Evolutionary conservation across 176 grass and related monocot genomes (phyloP), one percentile per base, ranked within the genome.

Genomic region (Pharus latifolius): DNA sequence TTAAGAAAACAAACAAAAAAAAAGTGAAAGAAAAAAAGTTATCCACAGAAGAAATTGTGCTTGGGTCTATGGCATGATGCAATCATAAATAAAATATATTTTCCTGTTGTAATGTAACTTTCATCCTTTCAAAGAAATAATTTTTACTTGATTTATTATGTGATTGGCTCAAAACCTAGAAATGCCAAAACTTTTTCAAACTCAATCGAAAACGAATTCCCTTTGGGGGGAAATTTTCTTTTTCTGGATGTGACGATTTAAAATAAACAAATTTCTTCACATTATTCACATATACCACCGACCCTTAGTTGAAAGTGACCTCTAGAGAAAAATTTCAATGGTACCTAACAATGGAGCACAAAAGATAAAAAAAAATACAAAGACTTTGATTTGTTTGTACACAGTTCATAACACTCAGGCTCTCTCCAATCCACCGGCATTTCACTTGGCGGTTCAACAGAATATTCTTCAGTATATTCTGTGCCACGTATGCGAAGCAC

Each of bases 181-280:
- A 53, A 33, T 1, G 46, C 57, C 10, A 55, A 42, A 50, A 42
- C 23, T 51, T 0, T 11, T 22, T 32, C 50, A 78, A 56, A 18
- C 10, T 11, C 44, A n/a, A 16, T 32, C 56, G n/a, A 28, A 33
- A 79, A 10, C 43, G 8, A 60, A 23, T 32, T 16, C 71, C 26
- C 35, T 80, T 10, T 56, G 79, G 79, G 67, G 62, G 53, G 70
- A 61, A 51, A 42, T 67, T 58, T 31, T 49, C 56, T 11, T 11
- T 22, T 1, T 2, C 38, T 9, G 9, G 52, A 60, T 19, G 33
- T 25, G 52, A 60, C 42, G 35, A 47, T 43, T 3, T 27, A 13
- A 3, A n/a, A 46, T 10, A 56, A 67, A 77, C 61, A 34, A 66
- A 51, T 29, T n/a, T 24, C n/a, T 6, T 27, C 33, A 30, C 16